A percentile compares a stretch with the other conserved stretches of the same genome.
These are phyloP conservation scores for Cladophialophora exuberans DNA, from an alignment of 2,329 filamentous ascomycete genomes.

Conservation along the genomic window DNA sequence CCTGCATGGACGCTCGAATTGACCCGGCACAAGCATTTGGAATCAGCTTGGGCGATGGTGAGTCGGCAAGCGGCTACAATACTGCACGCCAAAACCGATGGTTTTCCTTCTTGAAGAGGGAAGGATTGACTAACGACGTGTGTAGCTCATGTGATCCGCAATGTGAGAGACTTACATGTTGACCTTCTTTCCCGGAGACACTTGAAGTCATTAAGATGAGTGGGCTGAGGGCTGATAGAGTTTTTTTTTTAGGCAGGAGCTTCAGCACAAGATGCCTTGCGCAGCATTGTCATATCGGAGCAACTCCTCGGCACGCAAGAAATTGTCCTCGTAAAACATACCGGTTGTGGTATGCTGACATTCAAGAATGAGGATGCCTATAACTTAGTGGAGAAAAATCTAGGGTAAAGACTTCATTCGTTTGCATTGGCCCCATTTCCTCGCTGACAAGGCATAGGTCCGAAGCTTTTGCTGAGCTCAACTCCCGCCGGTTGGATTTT, in stretches of 20 bases:
- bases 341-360: conserved; percentile 72
- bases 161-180: conserved; percentile 40
- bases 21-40: conserved; percentile 71
- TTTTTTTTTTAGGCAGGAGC: conserved; percentile 60
- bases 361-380: conserved; percentile 64
- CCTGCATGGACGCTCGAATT: conserved; percentile 80
- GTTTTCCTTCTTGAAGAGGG: no score
- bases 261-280: conserved; percentile 68
- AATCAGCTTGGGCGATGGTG: conserved; percentile 71
- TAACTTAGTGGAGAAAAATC: conserved; percentile 61
- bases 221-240: background rate
- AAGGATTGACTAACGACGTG: no score
- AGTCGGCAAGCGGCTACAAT: no score
- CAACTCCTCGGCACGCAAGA: conserved; percentile 77
- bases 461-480: conserved; percentile 33
- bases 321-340: conserved; percentile 75
- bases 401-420: conserved; percentile 45
- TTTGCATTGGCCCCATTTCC: background rate
- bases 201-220: background rate
- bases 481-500: conserved; percentile 57
- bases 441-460: conserved; percentile 9
- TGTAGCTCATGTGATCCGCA: conserved; percentile 80
- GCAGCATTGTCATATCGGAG: conserved; percentile 76
- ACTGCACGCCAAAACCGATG: no score
- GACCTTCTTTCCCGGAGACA: background rate